phyloP scores from a whole-genome alignment of 2,329 filamentous ascomycete species.

The Harringtonia aguacate region DNA sequence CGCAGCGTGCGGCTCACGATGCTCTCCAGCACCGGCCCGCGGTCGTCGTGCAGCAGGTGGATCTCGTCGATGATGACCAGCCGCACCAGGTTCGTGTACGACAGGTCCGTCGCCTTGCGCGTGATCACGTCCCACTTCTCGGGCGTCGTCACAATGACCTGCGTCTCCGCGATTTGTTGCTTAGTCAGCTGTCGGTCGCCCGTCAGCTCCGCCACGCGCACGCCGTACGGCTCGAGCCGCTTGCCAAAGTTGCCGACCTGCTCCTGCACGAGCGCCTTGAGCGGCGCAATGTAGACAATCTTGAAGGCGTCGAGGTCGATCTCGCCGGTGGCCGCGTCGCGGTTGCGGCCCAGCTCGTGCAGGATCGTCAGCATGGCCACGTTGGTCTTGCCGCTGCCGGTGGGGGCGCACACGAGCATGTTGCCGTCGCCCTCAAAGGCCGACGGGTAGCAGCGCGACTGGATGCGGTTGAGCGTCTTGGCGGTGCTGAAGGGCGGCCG shows the following conservation, averaged over 20 bases:
- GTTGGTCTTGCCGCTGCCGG: conserved; percentile 96
- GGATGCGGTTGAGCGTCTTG: conserved; percentile 85
- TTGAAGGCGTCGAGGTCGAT: conserved; percentile 96
- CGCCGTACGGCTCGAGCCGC: conserved; percentile 79
- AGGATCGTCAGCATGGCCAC: conserved; percentile 96
- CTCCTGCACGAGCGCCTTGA: conserved; percentile 94
- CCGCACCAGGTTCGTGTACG: conserved; percentile 94
- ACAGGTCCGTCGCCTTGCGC: conserved; percentile 90
- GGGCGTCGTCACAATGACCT: conserved; percentile 95
- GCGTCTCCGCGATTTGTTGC: conserved; percentile 94
- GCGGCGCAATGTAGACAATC: conserved; percentile 91
- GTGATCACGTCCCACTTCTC: conserved; percentile 99
- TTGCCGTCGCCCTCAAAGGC: conserved; percentile 94
- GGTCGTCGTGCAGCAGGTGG: conserved; percentile 92
- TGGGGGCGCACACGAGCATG: conserved; percentile 95
- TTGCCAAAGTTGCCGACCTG: conserved; percentile 97
- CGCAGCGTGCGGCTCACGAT: conserved; percentile 93
- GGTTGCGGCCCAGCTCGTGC: conserved; percentile 91
- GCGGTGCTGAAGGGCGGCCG: conserved; percentile 74
- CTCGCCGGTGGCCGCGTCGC: conserved; percentile 79
- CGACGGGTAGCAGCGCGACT: conserved; percentile 83
- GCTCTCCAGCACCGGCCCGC: conserved; percentile 91
- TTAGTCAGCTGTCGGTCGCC: conserved; percentile 97
- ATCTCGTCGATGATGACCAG: conserved; percentile 97
- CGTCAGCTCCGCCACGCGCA: conserved; percentile 89